These are phyloP conservation scores for Phaseolus lunatus DNA, from an alignment of 306 rosid genomes.

Conservation along the genomic window DNA sequence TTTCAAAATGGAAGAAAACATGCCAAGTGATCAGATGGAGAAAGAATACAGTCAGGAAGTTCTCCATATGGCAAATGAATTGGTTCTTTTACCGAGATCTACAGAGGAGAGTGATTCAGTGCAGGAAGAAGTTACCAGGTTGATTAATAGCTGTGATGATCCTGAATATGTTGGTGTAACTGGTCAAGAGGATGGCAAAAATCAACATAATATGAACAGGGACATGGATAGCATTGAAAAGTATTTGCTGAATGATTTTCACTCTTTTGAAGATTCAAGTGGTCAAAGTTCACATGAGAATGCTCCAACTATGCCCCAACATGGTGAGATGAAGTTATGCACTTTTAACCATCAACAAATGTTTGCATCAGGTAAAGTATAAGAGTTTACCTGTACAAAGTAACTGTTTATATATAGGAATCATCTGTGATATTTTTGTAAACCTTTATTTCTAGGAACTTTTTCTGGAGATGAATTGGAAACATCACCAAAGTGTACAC, in stretches of 20 bases:
- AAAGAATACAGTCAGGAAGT: background rate
- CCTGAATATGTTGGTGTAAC: background rate
- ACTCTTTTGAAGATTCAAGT: background rate
- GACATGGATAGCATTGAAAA: background rate
- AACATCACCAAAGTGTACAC: slow-evolving; percentile 27
- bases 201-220: background rate
- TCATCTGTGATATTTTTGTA: background rate
- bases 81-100: background rate
- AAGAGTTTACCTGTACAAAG: background rate
- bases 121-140: background rate
- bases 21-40: slow-evolving; percentile 10
- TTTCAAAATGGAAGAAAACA: slow-evolving; percentile 20
- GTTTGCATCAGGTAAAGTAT: slow-evolving; percentile 37
- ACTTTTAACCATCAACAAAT: slow-evolving; percentile 11
- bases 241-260: background rate
- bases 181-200: slow-evolving; percentile 14
- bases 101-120: background rate
- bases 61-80: background rate
- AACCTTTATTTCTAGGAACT: slow-evolving; percentile 31
- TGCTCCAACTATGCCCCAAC: slow-evolving; percentile 6
- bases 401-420: background rate
- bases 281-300: slow-evolving; percentile 8
- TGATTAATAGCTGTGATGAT: slow-evolving; percentile 3
- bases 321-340: slow-evolving; percentile 13
- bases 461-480: slow-evolving; percentile 39